These are phyloP conservation scores for Astragalus glycyphyllos DNA, from an alignment of 306 rosid species.

Conservation along the genomic window DNA sequence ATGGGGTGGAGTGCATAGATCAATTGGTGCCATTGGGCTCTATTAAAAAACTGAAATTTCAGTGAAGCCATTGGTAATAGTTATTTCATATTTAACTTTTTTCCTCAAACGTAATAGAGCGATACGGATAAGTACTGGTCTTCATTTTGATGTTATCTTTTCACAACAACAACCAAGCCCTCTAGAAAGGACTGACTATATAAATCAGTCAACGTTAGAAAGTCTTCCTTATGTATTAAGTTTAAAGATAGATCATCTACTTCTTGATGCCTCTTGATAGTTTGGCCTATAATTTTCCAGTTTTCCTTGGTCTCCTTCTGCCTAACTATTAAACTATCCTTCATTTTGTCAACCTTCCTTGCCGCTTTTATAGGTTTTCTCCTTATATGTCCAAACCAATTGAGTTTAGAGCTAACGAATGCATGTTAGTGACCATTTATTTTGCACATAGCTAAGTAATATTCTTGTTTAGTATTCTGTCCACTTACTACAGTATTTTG, in stretches of 20 bases:
- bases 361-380: background rate
- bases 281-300: background rate
- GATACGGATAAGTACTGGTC: constrained; percentile 12
- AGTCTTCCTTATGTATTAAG: too few species aligned
- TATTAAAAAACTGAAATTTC: background rate
- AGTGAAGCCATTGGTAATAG: background rate
- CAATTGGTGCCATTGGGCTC: constrained; percentile 8
- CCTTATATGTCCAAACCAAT: background rate
- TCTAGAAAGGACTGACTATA: too few species aligned
- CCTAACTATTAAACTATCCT: background rate
- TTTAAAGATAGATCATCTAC: too few species aligned
- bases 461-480: constrained; percentile 21
- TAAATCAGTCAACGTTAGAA: too few species aligned
- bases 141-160: background rate
- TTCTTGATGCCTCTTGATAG: too few species aligned
- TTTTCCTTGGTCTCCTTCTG: background rate
- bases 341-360: background rate
- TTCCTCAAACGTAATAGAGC: constrained; percentile 5
- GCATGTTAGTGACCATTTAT: constrained; percentile 25
- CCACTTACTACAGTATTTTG: constrained; percentile 18
- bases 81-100: background rate
- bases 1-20: background rate
- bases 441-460: constrained; percentile 9
- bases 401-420: background rate
- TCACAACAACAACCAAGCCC: too few species aligned